These are phyloP conservation scores for Reticulascus tulasneorum DNA, from an alignment of 2,329 filamentous ascomycete species.

Conservation along the genomic window DNA sequence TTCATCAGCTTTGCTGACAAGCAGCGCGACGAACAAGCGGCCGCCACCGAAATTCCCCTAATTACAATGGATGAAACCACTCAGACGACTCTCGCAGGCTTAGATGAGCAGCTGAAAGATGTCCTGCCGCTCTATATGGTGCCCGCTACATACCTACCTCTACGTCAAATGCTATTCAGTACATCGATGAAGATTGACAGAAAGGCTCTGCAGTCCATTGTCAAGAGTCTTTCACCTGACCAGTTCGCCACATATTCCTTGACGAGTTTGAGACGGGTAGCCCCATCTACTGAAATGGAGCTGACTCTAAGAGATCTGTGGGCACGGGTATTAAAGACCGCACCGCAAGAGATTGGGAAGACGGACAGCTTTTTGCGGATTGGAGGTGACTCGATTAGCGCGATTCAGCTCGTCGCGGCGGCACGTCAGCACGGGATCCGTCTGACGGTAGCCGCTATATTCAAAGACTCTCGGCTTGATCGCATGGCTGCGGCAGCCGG, in stretches of 20 bases:
- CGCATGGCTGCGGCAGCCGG: slow-evolving; percentile 2
- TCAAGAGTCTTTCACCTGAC: background rate
- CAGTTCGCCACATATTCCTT: background rate
- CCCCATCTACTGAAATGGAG: slow-evolving; percentile 7
- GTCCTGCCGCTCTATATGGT: slow-evolving; percentile 4
- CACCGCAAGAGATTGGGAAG: slow-evolving; percentile 7
- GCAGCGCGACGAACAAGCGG: too few relatives aligned
- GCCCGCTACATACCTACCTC: background rate
- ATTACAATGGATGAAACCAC: too few relatives aligned
- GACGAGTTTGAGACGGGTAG: background rate
- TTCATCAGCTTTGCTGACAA: slow-evolving; percentile 3
- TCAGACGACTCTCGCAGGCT: too few relatives aligned
- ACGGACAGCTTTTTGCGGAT: slow-evolving; percentile 17
- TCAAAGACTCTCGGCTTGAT: slow-evolving; percentile 7
- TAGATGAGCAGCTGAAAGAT: too few relatives aligned
- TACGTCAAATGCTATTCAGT: background rate
- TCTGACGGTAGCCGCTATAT: slow-evolving; percentile 11
- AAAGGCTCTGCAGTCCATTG: background rate
- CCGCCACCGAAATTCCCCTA: too few relatives aligned
- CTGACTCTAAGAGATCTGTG: slow-evolving; percentile 13
- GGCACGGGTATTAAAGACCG: slow-evolving; percentile 10
- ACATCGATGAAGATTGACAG: slow-evolving; percentile 2
- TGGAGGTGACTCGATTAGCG: slow-evolving; percentile 18
- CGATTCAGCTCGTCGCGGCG: slow-evolving; percentile 15
- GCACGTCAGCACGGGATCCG: slow-evolving; percentile 7